phyloP scores from a whole-genome alignment of 345 rosid genomes.

The Streptanthus diversifolius region DNA sequence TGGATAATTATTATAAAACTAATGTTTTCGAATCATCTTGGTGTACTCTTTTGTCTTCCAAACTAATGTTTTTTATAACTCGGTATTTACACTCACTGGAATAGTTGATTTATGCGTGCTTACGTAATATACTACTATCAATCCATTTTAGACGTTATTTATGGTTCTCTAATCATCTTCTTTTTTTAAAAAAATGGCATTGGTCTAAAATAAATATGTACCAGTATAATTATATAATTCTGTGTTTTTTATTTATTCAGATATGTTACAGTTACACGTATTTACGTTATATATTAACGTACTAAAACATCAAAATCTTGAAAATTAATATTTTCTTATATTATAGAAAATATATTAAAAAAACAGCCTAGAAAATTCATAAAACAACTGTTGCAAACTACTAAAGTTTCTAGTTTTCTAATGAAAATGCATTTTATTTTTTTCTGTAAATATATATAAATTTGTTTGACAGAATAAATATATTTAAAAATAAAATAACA shows the following conservation, averaged over 20 bases:
- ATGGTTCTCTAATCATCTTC: not conserved
- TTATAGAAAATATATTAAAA: not conserved
- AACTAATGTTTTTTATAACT: not conserved
- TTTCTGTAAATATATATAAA: not conserved
- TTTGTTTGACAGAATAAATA: not conserved
- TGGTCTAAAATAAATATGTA: not conserved
- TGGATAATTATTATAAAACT: too few species aligned
- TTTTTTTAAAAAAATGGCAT: not conserved
- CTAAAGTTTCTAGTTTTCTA: not conserved
- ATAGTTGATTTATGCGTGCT: not conserved
- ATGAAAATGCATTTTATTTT: not conserved
- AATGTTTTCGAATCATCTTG: not conserved
- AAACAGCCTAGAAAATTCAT: not conserved
- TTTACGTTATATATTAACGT: not conserved
- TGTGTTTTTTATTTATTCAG: not conserved
- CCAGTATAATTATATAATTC: not conserved
- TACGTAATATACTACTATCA: not conserved
- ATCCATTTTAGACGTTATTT: not conserved
- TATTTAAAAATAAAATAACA: not conserved
- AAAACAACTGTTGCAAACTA: not conserved
- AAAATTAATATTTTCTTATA: not conserved
- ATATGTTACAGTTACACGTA: not conserved
- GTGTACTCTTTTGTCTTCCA: not conserved
- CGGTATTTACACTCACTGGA: not conserved
- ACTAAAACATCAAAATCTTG: not conserved